Conservation (phyloP, 176 grass and related monocot genomes). For the Oryza punctata region DNA sequence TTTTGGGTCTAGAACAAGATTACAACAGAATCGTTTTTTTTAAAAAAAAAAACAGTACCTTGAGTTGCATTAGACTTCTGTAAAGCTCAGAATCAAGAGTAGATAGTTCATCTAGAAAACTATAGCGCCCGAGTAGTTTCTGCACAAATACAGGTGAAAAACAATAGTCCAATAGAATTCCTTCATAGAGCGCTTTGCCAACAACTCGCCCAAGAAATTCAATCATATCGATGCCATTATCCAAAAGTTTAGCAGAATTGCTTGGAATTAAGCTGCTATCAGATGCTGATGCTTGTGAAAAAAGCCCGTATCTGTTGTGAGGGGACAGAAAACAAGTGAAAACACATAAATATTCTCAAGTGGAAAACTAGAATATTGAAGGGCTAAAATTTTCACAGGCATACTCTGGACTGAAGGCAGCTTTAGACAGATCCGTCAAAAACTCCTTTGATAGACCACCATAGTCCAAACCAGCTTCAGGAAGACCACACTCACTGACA, state of each 20-base stretch:
- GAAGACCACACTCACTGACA: conserved; percentile 94
- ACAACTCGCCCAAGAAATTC: conserved; percentile 94
- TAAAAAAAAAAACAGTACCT: conserved; percentile 50
- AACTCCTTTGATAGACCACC: conserved; percentile 97
- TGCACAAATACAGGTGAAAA: conserved; percentile 99
- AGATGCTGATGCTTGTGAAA: conserved; percentile 82
- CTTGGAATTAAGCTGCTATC: conserved; percentile 89
- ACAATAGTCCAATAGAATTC: conserved; percentile 92
- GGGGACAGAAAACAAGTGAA: conserved; percentile 21
- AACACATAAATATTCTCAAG: not conserved
- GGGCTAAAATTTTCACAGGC: conserved; percentile 17
- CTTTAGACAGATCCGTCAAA: conserved; percentile 89
- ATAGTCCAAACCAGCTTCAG: conserved; percentile 97
- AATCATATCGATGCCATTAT: conserved; percentile 93
- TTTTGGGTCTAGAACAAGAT: conserved; percentile 4
- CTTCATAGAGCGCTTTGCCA: conserved; percentile 97
- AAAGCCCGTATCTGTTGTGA: conserved; percentile 70
- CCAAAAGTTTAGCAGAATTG: conserved; percentile 81
- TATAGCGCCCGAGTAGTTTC: conserved; percentile 88
- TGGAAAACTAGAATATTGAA: conserved; percentile 10
- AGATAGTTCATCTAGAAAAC: conserved; percentile 96
- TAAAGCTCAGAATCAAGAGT: conserved; percentile 89
- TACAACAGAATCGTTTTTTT: not conserved
- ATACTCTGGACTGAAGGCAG: conserved; percentile 89
- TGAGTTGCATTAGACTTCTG: conserved; percentile 93